These are phyloP conservation scores for Ensete ventricosum DNA, from an alignment of 176 grass and related monocot species.

Conservation along the genomic window DNA sequence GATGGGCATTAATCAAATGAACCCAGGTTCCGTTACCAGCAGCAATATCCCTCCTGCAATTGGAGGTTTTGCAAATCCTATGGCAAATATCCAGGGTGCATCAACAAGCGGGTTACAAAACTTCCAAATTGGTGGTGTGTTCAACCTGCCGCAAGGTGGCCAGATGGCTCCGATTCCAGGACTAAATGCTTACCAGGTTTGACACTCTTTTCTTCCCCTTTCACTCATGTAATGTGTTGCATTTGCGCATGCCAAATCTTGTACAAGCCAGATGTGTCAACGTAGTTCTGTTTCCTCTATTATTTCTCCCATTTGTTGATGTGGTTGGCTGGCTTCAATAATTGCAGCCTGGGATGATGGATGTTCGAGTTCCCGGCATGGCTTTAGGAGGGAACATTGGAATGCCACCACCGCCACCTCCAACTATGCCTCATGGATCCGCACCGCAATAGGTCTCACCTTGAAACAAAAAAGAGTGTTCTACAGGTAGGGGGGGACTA, in stretches of 20 bases:
- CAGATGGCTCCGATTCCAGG: conserved; percentile 74
- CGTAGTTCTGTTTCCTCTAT: background rate
- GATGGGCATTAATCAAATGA: conserved; percentile 68
- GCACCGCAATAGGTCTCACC: conserved; percentile 32
- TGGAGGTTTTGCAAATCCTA: conserved; percentile 66
- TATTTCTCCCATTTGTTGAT: conserved; percentile 11
- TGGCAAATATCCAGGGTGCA: conserved; percentile 56
- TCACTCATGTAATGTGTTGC: background rate
- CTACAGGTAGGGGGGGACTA: too few species aligned
- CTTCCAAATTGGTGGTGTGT: conserved; percentile 67
- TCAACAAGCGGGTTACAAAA: conserved; percentile 59
- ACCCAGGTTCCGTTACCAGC: conserved; percentile 34
- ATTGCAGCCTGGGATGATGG: conserved; percentile 57
- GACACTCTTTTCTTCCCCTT: background rate
- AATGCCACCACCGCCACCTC: conserved; percentile 42
- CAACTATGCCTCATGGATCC: conserved; percentile 34
- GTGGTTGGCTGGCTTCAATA: background rate
- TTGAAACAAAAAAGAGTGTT: too few species aligned
- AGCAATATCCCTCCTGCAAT: conserved; percentile 51
- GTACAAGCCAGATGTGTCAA: background rate
- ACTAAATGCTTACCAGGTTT: conserved; percentile 66
- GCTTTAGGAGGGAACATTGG: conserved; percentile 53
- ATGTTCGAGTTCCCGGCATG: conserved; percentile 30
- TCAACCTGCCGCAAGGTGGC: conserved; percentile 57
- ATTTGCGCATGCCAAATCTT: background rate